Conservation (phyloP, 2,329 filamentous ascomycete species). For the Trichoderma aggressivum region DNA sequence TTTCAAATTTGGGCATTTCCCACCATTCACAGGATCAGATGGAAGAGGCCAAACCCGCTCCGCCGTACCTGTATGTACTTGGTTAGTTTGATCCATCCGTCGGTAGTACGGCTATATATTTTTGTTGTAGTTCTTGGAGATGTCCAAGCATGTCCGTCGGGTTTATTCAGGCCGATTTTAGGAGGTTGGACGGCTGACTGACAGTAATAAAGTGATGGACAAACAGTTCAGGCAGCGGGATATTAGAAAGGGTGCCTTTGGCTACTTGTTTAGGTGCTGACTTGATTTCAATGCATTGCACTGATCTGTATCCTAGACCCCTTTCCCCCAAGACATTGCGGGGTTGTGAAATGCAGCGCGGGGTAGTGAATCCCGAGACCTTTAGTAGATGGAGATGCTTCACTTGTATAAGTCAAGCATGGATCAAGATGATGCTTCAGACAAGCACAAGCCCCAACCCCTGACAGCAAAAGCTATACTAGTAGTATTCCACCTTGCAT, state of each 20-base stretch:
- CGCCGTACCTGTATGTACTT: constrained; percentile 1
- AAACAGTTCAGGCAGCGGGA: not conserved
- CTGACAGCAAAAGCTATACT: not conserved
- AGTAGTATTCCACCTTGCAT: not conserved
- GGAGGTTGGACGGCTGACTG: not conserved
- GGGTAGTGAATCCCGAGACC: constrained; percentile 8
- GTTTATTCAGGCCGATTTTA: not conserved
- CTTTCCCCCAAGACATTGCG: not conserved
- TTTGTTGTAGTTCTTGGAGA: not conserved
- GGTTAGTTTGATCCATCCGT: constrained; percentile 8
- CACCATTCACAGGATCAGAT: not conserved
- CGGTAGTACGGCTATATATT: not conserved
- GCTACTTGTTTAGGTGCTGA: not conserved
- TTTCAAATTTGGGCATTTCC: not conserved
- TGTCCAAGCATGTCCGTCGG: not conserved
- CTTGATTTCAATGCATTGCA: not conserved
- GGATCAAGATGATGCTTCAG: not conserved
- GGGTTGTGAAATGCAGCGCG: constrained; percentile 1
- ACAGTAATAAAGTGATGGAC: not conserved
- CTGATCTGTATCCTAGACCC: not conserved
- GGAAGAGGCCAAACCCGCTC: not conserved
- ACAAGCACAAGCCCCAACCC: not conserved
- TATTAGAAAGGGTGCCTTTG: not conserved
- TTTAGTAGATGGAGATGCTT: not conserved
- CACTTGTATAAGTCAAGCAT: not conserved